A percentile compares a stretch with the other conserved stretches of the same genome.
Evolutionary conservation across 192 early-diverging fungal genomes (phyloP).

Genomic region (Jimgerdemannia flammicorona): DNA sequence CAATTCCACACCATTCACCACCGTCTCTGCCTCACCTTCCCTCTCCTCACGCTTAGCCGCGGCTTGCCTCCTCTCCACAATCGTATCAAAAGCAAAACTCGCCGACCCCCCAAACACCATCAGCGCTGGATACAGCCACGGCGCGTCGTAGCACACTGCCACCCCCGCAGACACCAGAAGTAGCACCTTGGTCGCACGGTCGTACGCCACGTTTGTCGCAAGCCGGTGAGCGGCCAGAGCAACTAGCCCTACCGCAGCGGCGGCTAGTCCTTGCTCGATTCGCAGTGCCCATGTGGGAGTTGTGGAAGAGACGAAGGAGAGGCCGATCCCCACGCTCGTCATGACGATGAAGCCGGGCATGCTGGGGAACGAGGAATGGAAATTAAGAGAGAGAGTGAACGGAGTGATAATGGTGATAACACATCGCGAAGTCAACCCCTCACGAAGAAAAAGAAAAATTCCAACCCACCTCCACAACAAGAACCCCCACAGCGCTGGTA

Average conservation of each 20-base stretch:
- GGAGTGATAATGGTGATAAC: background rate
- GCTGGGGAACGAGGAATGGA: conserved; percentile 32
- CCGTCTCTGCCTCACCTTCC: background rate
- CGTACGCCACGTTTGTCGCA: conserved; percentile 32
- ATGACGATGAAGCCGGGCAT: conserved; percentile 55
- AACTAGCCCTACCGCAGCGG: conserved; percentile 58
- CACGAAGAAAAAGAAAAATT: too few species aligned
- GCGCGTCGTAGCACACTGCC: conserved; percentile 28
- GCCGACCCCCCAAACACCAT: conserved; percentile 47
- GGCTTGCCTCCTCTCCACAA: background rate
- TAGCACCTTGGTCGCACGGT: conserved; percentile 29
- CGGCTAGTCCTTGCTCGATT: conserved; percentile 46
- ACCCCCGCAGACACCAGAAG: conserved; percentile 25
- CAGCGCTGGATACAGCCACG: conserved; percentile 51
- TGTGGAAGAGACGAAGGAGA: conserved; percentile 28
- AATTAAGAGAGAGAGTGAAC: conserved; percentile 22
- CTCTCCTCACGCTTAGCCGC: background rate
- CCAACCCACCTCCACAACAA: conserved; percentile 1
- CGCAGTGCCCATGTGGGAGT: conserved; percentile 47
- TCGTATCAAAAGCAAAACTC: conserved; percentile 17
- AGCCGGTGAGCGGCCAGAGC: conserved; percentile 50
- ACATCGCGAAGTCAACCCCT: background rate
- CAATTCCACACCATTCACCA: background rate
- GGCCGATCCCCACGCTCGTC: conserved; percentile 41
- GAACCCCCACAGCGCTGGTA: conserved; percentile 45